Base-by-base conservation (phyloP, 2,329 filamentous ascomycete species). In the Aureobasidium subglaciale region DNA sequence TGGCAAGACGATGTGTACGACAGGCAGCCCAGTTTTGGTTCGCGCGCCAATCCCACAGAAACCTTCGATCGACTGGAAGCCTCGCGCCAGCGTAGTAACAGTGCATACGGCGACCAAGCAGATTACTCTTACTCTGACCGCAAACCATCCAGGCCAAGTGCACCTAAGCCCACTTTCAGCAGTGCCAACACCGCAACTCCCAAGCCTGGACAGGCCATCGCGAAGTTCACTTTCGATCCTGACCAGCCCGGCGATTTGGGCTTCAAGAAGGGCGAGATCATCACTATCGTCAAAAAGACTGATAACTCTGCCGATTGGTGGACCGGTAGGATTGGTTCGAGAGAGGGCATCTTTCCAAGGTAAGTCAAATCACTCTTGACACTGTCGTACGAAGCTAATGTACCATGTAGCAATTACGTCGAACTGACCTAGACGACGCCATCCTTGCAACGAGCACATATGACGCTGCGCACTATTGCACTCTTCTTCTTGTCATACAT, bases 241-340 rank as follows among this genome's bases (percentile, higher is more conserved):
- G 92, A 96, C 65, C 91, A 96, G 70, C 84, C 90, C 0, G 92
- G 92, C 4, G 92, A 99, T 69, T 70, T 97, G 56, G 89, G 86
- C 0, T 99, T 99, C 74, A 96, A 95, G 76, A 99, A 99, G 78
- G 93, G 93, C 18, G 93, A 99, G 27, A 72, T 97, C 56, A 96
- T 99, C 62, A 96, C 90, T 1, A 90, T 99, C 57, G 70, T 95
- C 56, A 96, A 99, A 77, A 87, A 88, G 71, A 97, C 92, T 5
- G 89, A 97, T 4, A 96, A 87, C 63, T 87, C 89, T 57, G 91
- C 90, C 56, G 92, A 97, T 70, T 97, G 92, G 92, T 97, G 92
- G 93, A 97, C 92, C 16, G 93, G 93, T 24, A 86, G 87, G 72
- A 85, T 96, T 65, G 91, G 91, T 27, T 81, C 84, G 61, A 81